Base-by-base conservation (phyloP, 2,329 filamentous ascomycete species). In the Fusarium sambucinum region DNA sequence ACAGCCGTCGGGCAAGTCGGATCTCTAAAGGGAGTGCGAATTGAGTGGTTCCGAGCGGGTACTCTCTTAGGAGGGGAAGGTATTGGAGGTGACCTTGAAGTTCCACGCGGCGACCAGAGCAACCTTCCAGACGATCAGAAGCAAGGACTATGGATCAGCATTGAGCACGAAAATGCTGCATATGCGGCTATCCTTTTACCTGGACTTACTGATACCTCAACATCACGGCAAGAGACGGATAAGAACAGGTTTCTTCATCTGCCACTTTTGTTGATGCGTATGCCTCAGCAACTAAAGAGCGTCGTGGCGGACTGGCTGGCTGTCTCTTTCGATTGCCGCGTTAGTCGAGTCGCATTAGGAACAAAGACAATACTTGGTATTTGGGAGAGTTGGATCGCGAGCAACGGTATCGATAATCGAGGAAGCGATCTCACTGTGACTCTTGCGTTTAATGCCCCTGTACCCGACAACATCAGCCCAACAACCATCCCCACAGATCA, bases 291-390 rank as follows among this genome's bases (percentile, higher is more conserved):
- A 3, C 77, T 89, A 1, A 86, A 86, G 67, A 60, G 77, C 3
- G 77, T 85, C 21, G 68, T 89, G 1, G 63, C 79, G n/a, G 80
- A 83, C 23, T 89, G 88, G 74, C 76, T 89, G 13, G 79, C 81
- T 5, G 80, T 76, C 41, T 82, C 82, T 1, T 88, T 89, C 65
- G 87, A 89, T 76, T 87, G 85, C 63, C 85, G 85, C 29, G 81
- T 88, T 44, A 83, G 80, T 55, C 77, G 83, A 6, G 75, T 88
- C 41, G 78, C 78, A 1, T 73, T 89, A 3, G 83, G 84, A 8
- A 86, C 85, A 9, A 79, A 79, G 44, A 85, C 83, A 3, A 77
- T 89, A 0, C 76, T 87, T 2, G 72, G 73, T 6, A 77, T 81
- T 8, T 85, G 84, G 82, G 86, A 88, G 65, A 73, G 77, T 16